Percentiles rank a stretch among this genome's conserved stretches.
Evolutionary conservation across 345 rosid genomes (phyloP).

Genomic region (Arabis alpina): DNA sequence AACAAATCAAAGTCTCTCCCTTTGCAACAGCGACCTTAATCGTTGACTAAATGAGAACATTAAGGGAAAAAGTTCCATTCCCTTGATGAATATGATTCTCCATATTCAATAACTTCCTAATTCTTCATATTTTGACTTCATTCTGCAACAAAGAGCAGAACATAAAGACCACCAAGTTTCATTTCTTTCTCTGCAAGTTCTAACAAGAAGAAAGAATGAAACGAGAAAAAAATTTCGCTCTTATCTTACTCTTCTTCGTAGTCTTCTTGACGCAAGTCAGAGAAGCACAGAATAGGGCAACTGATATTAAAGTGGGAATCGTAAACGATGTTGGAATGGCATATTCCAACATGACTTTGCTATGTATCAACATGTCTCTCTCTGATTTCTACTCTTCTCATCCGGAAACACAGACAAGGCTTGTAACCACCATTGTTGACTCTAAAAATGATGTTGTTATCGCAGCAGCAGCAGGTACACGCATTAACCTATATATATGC

Average conservation of each 20-base stretch:
- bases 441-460: conserved; percentile 26
- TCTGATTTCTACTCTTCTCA: conserved; percentile 31
- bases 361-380: conserved; percentile 29
- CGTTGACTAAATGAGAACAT: too few species aligned
- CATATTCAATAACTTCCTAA: background rate
- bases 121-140: background rate
- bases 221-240: background rate
- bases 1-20: too few species aligned
- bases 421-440: conserved; percentile 22
- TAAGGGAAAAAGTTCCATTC: too few species aligned
- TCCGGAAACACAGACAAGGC: conserved; percentile 21
- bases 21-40: too few species aligned
- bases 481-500: too few species aligned
- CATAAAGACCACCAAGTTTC: background rate
- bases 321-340: conserved; percentile 8
- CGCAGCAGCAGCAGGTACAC: conserved; percentile 25
- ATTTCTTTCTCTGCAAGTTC: background rate
- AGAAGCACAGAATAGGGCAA: conserved; percentile 1
- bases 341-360: conserved; percentile 18
- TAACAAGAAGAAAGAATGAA: background rate
- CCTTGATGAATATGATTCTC: too few species aligned
- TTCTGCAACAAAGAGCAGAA: background rate
- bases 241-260: background rate
- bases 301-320: conserved; percentile 9
- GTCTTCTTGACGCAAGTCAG: conserved; percentile 20